phyloP scores from a whole-genome alignment of 768 basidiomycete genomes.

The Lentinula raphanica region DNA sequence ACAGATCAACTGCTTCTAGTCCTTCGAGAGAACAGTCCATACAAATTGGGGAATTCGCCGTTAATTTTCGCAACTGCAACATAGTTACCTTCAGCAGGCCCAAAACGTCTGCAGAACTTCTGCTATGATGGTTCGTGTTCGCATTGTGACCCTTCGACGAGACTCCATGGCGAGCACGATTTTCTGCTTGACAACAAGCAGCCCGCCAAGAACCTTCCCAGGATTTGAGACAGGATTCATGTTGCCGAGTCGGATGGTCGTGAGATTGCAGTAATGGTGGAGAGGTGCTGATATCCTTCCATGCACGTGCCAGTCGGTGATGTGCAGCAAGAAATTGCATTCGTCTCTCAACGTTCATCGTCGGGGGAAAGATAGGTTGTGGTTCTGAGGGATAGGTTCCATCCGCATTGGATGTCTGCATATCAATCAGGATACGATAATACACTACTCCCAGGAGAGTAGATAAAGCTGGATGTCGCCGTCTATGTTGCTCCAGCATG shows the following conservation, averaged over 20 bases:
- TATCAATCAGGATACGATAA: constrained; percentile 41
- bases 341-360: constrained; percentile 30
- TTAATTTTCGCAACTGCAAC: constrained; percentile 31
- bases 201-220: constrained; percentile 50
- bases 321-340: constrained; percentile 54
- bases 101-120: constrained; percentile 49
- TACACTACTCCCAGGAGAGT: constrained; percentile 47
- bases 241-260: constrained; percentile 24
- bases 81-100: constrained; percentile 47
- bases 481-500: constrained; percentile 26
- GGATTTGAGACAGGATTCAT: constrained; percentile 42
- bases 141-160: background rate
- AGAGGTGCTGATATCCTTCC: constrained; percentile 45
- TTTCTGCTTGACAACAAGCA: constrained; percentile 40
- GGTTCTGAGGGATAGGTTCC: constrained; percentile 17
- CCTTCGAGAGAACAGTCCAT: constrained; percentile 40
- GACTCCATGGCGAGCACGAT: constrained; percentile 16
- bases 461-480: constrained; percentile 29
- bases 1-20: constrained; percentile 34
- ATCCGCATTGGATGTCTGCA: constrained; percentile 16
- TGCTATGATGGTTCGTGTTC: background rate
- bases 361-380: constrained; percentile 25
- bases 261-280: constrained; percentile 29
- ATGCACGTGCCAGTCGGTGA: constrained; percentile 45
- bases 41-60: constrained; percentile 30